phyloP scores from a whole-genome alignment of 495 filamentous ascomycete genomes.

The Talaromyces stipitatus region DNA sequence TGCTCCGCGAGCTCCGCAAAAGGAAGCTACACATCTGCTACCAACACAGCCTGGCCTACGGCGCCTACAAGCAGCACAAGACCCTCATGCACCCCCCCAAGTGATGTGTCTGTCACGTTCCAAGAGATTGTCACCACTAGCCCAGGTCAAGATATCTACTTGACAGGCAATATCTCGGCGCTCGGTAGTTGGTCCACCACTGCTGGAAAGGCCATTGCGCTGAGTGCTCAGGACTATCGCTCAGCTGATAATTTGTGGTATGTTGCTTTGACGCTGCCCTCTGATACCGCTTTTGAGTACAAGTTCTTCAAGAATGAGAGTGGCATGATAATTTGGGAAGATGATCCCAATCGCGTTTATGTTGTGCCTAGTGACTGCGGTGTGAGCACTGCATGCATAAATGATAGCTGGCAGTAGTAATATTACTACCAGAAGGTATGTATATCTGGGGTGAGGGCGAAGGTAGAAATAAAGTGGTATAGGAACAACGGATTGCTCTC shows the following conservation, averaged over 20 bases:
- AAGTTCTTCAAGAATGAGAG: constrained; percentile 54
- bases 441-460: too few relatives aligned
- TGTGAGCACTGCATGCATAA: constrained; percentile 17
- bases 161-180: constrained; percentile 43
- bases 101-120: constrained; percentile 26
- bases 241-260: constrained; percentile 48
- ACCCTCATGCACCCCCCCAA: neutral
- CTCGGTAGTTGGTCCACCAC: constrained; percentile 47
- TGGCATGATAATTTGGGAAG: constrained; percentile 51
- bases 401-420: constrained; percentile 18
- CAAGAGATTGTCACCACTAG: constrained; percentile 41
- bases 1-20: constrained; percentile 16
- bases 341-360: constrained; percentile 52
- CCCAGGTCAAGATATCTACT: constrained; percentile 48
- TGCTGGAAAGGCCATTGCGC: constrained; percentile 32
- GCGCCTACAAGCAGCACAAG: neutral
- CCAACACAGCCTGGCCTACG: constrained; percentile 7
- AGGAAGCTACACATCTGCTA: constrained; percentile 13
- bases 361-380: constrained; percentile 43
- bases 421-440: too few relatives aligned
- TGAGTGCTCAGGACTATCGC: constrained; percentile 47
- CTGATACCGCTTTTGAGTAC: constrained; percentile 48
- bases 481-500: too few relatives aligned
- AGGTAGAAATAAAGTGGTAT: too few relatives aligned
- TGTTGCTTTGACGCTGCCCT: constrained; percentile 35